These are phyloP conservation scores for Dunaliella sp. DNA, from an alignment of 139 green algal genomes.

Conservation along the genomic window DNA sequence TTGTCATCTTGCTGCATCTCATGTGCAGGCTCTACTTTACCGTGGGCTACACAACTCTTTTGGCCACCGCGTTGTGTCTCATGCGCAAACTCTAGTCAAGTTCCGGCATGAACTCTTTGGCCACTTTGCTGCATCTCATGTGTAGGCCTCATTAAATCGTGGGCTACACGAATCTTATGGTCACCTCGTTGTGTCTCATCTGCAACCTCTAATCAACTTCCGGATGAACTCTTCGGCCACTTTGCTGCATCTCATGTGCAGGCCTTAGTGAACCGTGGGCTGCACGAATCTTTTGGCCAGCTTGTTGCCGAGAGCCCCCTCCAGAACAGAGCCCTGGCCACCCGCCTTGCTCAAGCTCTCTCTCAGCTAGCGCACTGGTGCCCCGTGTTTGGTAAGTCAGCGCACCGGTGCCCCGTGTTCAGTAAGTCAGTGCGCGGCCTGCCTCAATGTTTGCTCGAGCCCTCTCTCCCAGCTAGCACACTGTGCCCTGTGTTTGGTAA, in stretches of 20 bases:
- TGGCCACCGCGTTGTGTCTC: no score
- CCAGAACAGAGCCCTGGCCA: slow-evolving; percentile 22
- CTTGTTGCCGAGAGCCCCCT: slow-evolving; percentile 10
- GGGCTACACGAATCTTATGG: neutral
- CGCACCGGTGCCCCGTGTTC: slow-evolving; percentile 64
- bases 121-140: neutral
- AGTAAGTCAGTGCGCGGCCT: no score
- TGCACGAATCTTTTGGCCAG: slow-evolving; percentile 43
- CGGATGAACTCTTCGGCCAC: neutral
- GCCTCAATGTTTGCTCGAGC: no score
- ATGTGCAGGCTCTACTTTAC: neutral
- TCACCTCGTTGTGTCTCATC: neutral
- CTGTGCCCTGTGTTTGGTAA: no score
- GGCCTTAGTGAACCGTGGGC: slow-evolving; percentile 42
- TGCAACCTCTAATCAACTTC: neutral
- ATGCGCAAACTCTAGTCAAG: no score
- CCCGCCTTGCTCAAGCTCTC: slow-evolving; percentile 43
- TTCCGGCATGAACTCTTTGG: no score
- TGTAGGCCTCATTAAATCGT: neutral
- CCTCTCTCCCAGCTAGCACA: no score
- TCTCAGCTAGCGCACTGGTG: slow-evolving; percentile 67
- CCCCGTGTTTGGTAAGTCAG: slow-evolving; percentile 48
- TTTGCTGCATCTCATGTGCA: no score
- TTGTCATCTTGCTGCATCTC: no score
- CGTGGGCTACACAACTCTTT: neutral